Evolutionary conservation across 345 rosid genomes (phyloP), one percentile per base, ranked within the genome.

Genomic region (Erysimum cheiranthoides): DNA sequence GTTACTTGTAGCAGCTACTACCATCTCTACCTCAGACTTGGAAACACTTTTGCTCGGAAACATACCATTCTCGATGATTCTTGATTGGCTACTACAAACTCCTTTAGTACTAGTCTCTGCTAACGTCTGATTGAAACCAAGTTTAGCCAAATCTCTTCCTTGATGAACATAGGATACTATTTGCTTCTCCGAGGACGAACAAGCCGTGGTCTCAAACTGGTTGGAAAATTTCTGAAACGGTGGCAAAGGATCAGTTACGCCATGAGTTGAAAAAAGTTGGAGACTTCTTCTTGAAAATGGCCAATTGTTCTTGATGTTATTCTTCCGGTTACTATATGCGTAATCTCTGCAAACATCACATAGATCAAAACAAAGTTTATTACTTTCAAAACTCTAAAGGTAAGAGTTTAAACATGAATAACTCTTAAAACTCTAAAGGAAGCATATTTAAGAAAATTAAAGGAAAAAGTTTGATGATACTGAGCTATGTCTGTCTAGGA

Each of bases 231-330:
- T 43, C 81, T 89, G 90, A 85, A 95, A 90, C 14, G 97, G 98
- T 68, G 99, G 98, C 66, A 95, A 84, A 18, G 89, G 88, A 72
- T 89, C 90, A 68, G 84, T 88, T 85, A 92, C 84, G 66, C 99
- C 99, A 88, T 95, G 94, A 69, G 85, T 84, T 82, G 88, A 73
- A 58, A 91, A 92, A 89, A 92, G 89, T 46, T 88, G 88, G 80
- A 95, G 81, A 62, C 81, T 89, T 62, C 87, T 84, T 53, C 38
- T 6, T 11, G 99, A 95, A 78, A 95, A 92, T 27, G 99, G 99
- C 99, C 99, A 95, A 66, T 81, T 95, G 68, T 85, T 84, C 78
- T 84, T 82, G 85, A 95, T 85, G 81, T 89, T 91, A 68, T 85
- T 88, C 84, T 85, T 86, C 75, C 99, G 73, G 73, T 89, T 78